Evolutionary conservation across 2,329 filamentous ascomycete species (phyloP).

Genomic region (Didymella exigua): DNA sequence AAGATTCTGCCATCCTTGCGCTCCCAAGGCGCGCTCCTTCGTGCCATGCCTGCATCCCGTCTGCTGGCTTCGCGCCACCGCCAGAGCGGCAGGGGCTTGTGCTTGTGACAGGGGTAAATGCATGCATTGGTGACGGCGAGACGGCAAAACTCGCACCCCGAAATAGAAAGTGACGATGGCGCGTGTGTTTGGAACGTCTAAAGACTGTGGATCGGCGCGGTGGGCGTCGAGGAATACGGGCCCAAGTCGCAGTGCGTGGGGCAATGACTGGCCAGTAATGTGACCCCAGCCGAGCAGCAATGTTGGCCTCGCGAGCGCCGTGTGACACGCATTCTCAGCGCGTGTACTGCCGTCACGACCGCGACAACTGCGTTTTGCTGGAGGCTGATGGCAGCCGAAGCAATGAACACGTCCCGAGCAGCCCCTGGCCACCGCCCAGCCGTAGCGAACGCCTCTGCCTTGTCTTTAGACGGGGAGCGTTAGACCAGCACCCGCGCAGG

Average conservation of each 20-base stretch:
- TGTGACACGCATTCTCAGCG: slow-evolving; percentile 15
- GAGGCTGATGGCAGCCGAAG: background rate
- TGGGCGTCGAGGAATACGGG: slow-evolving; percentile 28
- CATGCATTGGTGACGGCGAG: slow-evolving; percentile 28
- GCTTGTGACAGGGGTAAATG: slow-evolving; percentile 10
- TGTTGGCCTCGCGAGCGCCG: slow-evolving; percentile 2
- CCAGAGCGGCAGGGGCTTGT: slow-evolving; percentile 20
- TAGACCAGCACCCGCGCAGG: slow-evolving; percentile 5
- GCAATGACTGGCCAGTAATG: slow-evolving; percentile 23
- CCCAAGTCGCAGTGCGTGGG: slow-evolving; percentile 17
- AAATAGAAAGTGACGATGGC: slow-evolving; percentile 38
- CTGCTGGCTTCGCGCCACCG: slow-evolving; percentile 33
- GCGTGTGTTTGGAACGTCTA: slow-evolving; percentile 35
- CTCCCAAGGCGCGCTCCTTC: slow-evolving; percentile 22
- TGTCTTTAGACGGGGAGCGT: slow-evolving; percentile 10
- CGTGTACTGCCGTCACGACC: background rate
- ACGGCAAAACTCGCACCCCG: slow-evolving; percentile 31
- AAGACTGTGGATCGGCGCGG: slow-evolving; percentile 29
- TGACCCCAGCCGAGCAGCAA: slow-evolving; percentile 15
- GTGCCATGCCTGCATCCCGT: slow-evolving; percentile 33
- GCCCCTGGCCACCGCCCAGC: slow-evolving; percentile 2
- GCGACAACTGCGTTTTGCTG: background rate
- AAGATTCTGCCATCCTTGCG: slow-evolving; percentile 22
- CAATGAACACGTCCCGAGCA: slow-evolving; percentile 1
- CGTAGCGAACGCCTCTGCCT: slow-evolving; percentile 16